phyloP scores from a whole-genome alignment of 2,329 filamentous ascomycete genomes.

The Verticillium dahliae region DNA sequence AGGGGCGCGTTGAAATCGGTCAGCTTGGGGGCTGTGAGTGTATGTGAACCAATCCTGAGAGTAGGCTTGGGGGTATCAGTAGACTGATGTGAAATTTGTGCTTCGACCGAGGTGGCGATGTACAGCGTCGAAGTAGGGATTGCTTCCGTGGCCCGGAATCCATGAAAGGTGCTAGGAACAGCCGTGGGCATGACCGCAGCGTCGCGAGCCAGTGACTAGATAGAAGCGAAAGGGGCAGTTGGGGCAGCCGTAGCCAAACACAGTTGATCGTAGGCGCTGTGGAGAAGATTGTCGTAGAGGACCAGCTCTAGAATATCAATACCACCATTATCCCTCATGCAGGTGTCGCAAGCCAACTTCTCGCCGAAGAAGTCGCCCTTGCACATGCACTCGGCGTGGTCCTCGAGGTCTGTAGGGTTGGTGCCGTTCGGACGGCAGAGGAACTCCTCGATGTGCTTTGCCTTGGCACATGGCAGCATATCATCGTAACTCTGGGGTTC shows the following conservation, averaged over 20 bases:
- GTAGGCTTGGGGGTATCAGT: background rate
- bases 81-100: too few relatives aligned
- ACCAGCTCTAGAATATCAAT: conserved; percentile 25
- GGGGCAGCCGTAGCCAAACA: conserved; percentile 26
- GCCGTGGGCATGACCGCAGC: conserved; percentile 20
- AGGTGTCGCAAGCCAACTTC: conserved; percentile 34
- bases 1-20: background rate
- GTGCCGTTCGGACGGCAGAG: conserved; percentile 26
- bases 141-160: background rate
- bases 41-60: background rate
- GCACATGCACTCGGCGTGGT: conserved; percentile 33
- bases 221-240: conserved; percentile 23
- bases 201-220: conserved; percentile 24
- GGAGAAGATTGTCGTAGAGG: conserved; percentile 26
- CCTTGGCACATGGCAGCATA: conserved; percentile 23
- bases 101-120: background rate
- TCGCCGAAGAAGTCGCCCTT: conserved; percentile 33
- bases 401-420: conserved; percentile 10
- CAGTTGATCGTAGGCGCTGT: conserved; percentile 24
- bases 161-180: conserved; percentile 8
- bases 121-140: background rate
- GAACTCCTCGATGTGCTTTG: conserved; percentile 23
- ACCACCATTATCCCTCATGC: conserved; percentile 31
- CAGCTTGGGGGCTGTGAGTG: background rate
- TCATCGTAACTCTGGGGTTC: conserved; percentile 7